Evolutionary conservation across 2,329 filamentous ascomycete species (phyloP), one percentile per base, ranked within the genome.

Genomic region (Pleomassaria siparia): DNA sequence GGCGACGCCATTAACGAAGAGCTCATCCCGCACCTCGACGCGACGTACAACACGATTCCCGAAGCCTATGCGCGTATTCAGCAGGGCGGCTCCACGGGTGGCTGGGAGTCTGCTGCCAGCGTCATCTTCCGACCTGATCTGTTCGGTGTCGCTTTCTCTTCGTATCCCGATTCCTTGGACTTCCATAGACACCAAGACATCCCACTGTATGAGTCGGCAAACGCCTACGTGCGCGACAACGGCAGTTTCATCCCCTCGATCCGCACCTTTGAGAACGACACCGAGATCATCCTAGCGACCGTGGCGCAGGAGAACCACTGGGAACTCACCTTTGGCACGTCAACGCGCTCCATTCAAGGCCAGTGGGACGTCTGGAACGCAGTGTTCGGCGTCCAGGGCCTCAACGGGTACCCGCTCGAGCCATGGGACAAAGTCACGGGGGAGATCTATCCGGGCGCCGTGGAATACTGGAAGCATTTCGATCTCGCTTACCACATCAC

Each of bases 1-100:
- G 70, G 70, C 9, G 69, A 71, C 20, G 69, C 69, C 1, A 63
- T 72, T 54, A 72, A 72, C 49, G 68, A 72, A n/a, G 70, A 72
- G 41, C 57, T 72, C 2, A 62, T 72, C 6, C 68, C 70, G 0
- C 44, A 61, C 24, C 50, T 72, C 20, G 69, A 72, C 26, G 42
- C 50, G 9, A 58, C 36, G 1, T 73, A 70, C 61, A 61, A 67
- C 47, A 72, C 67, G 0, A 71, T 73, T 28, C 54, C 57, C 7
- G 56, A 59, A 13, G 68, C 70, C 0, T 70, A 70, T 36, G 70
- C 67, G 3, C 64, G 70, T 9, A 59, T 73, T 12, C 69, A 71
- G 33, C 63, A 70, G 22, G 70, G 69, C 16, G 70, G 68, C 2
- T 67, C 62, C 0, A 72, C 70, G 0, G 70, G 70, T 7, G 70